Evolutionary conservation across 225 moss, liverwort and hornwort genomes (phyloP), one percentile per base, ranked within the genome.

Genomic region (Antitrichia curtipendula): DNA sequence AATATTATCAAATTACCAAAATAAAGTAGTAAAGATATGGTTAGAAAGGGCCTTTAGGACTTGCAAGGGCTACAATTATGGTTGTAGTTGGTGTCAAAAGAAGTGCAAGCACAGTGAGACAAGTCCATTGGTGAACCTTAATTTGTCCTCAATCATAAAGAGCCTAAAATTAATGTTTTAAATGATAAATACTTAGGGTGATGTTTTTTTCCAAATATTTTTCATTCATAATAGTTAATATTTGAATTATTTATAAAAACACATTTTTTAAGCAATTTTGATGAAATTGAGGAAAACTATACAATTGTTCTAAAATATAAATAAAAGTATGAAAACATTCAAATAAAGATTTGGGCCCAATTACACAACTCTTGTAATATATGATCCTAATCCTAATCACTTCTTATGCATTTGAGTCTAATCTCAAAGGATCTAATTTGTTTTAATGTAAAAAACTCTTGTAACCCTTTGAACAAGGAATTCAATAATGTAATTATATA

Each of bases 91-190:
- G 53, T 53, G 9, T 36, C 24, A 9, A 2, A 5, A 52, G 5
- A 53, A 47, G 2, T 47, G 19, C 0, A 17, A 73, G 31, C 1
- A 74, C 0, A 9, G 0, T 19, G 2, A 74, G 29, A 11, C 29
- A 29, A 71, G 1, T 29, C 10, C 0, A 10, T 0, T 49, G 2
- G 4, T 36, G 1, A 8, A 34, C 2, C 15, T 32, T 20, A 21
- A 50, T 20, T 50, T 13, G 18, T 34, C 5, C 0, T 36, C 14
- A 52, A 32, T 75, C 0, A 8, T 3, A 12, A 24, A 20, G 13
- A 50, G 8, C 0, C 8, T 49, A 8, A 32, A 32, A 5, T 28
- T 50, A 7, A 13, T 34, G 2, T 21, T 75, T 0, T 32, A 20
- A 12, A 21, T 72, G 29, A 18, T 28, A 71, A 16, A 43, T 34